These are phyloP conservation scores for Tubosaeta sp. DNA, from an alignment of 768 basidiomycete species.

Conservation along the genomic window DNA sequence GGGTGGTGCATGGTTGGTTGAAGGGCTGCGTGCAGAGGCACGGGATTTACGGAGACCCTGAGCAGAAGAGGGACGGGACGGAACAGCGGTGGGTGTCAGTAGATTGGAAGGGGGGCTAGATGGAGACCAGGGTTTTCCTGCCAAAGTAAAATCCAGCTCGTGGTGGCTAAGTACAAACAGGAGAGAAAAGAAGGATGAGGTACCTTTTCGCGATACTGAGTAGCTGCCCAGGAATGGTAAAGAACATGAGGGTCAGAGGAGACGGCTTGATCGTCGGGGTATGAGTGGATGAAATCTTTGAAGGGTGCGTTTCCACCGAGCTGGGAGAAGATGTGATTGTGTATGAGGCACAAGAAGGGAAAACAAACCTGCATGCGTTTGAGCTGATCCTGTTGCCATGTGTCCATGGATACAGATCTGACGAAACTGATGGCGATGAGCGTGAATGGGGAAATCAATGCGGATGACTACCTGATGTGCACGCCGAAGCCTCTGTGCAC, in stretches of 20 bases:
- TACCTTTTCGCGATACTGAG: slow-evolving; percentile 94
- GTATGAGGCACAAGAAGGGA: slow-evolving; percentile 1
- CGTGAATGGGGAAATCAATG: not conserved
- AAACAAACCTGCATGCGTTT: slow-evolving; percentile 78
- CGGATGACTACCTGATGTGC: slow-evolving; percentile 64
- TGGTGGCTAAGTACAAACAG: slow-evolving; percentile 16
- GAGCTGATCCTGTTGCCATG: slow-evolving; percentile 88
- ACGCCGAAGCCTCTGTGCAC: slow-evolving; percentile 89
- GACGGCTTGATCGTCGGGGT: slow-evolving; percentile 66
- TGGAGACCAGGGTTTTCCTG: slow-evolving; percentile 75
- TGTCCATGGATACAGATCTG: slow-evolving; percentile 93
- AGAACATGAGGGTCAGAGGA: slow-evolving; percentile 67
- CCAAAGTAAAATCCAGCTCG: slow-evolving; percentile 74
- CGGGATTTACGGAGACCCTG: slow-evolving; percentile 89
- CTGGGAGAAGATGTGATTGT: slow-evolving; percentile 35
- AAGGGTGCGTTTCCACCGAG: slow-evolving; percentile 87
- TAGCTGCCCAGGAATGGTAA: slow-evolving; percentile 92
- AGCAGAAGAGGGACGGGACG: slow-evolving; percentile 64
- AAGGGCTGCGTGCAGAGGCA: slow-evolving; percentile 53
- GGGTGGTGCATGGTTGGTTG: slow-evolving; percentile 51
- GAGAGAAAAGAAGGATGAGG: not conserved
- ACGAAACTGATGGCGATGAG: slow-evolving; percentile 62
- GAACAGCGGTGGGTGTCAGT: slow-evolving; percentile 33
- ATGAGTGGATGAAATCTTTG: slow-evolving; percentile 70
- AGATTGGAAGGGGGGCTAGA: slow-evolving; percentile 59